A percentile compares a stretch with the other conserved stretches of the same genome.
Conservation (phyloP, 2,329 filamentous ascomycete genomes). For the Penicillium sp. region DNA sequence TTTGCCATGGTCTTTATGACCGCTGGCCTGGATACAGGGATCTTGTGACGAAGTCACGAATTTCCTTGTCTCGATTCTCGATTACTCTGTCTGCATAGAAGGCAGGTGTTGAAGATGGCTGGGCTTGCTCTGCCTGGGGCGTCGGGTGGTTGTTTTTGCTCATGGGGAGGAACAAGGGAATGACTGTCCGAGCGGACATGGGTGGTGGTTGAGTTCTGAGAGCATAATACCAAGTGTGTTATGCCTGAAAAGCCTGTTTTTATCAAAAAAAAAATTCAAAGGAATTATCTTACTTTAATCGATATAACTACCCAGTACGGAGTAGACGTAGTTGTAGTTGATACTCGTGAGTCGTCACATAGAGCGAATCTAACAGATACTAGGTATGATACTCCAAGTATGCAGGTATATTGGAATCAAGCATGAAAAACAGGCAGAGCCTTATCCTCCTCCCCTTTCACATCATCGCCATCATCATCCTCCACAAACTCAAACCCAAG, state of each 20-base stretch:
- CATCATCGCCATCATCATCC: constrained; percentile 5
- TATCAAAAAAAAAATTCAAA: constrained; percentile 28
- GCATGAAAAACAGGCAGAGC: constrained; percentile 6
- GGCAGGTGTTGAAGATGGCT: constrained; percentile 8
- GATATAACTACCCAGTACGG: too few species aligned
- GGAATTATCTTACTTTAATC: too few species aligned
- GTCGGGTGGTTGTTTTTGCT: neutral
- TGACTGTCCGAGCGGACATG: neutral
- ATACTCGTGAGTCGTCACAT: neutral
- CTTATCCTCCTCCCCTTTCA: neutral
- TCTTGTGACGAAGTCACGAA: constrained; percentile 25
- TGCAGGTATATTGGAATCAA: neutral
- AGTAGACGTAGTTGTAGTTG: too few species aligned
- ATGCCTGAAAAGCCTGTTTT: constrained; percentile 24
- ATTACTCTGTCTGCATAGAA: constrained; percentile 14
- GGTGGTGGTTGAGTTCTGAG: neutral
- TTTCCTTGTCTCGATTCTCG: constrained; percentile 22
- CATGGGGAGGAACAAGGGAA: neutral
- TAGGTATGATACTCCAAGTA: neutral
- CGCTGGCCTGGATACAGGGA: constrained; percentile 14
- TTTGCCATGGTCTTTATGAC: constrained; percentile 10
- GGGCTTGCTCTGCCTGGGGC: neutral
- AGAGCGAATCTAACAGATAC: neutral
- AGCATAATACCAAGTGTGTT: constrained; percentile 11
- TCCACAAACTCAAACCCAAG: constrained; percentile 48